Conservation (phyloP, 2,329 filamentous ascomycete genomes). For the Nigrograna mackinnonii region DNA sequence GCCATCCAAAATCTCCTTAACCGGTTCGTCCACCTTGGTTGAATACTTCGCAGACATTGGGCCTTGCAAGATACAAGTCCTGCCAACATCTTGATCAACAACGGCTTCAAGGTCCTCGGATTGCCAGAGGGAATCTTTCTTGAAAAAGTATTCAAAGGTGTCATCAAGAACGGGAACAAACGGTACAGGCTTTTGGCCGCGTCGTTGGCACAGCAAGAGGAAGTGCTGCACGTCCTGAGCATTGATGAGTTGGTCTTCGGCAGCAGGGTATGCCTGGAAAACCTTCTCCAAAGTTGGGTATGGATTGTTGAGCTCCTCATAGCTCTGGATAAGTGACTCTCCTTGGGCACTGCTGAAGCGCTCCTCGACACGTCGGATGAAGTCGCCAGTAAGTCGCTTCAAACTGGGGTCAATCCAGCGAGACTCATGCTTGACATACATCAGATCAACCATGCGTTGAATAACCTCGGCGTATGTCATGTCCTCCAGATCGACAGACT, state of each 20-base stretch:
- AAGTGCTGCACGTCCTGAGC: conserved; percentile 99
- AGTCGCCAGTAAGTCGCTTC: conserved; percentile 84
- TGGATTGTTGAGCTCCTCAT: conserved; percentile 82
- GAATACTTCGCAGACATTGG: conserved; percentile 92
- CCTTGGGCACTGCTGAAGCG: conserved; percentile 82
- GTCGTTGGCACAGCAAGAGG: conserved; percentile 86
- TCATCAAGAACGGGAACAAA: conserved; percentile 96
- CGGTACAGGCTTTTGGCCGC: conserved; percentile 92
- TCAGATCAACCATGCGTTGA: conserved; percentile 49
- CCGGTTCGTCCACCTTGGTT: conserved; percentile 85
- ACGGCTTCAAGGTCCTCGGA: conserved; percentile 97
- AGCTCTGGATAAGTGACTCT: conserved; percentile 85
- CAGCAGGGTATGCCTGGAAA: conserved; percentile 80
- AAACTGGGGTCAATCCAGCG: conserved; percentile 66
- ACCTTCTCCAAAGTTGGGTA: conserved; percentile 79
- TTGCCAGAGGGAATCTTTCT: conserved; percentile 99
- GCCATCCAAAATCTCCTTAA: conserved; percentile 90
- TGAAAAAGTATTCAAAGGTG: conserved; percentile 99
- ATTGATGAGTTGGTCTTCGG: conserved; percentile 90
- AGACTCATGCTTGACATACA: conserved; percentile 50
- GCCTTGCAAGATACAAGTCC: conserved; percentile 95
- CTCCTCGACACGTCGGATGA: conserved; percentile 95
- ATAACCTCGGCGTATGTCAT: conserved; percentile 54
- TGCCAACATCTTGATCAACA: conserved; percentile 91
- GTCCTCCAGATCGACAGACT: conserved; percentile 50